Conservation (phyloP, 192 early-diverging fungal species). For the Dissophora ornata region DNA sequence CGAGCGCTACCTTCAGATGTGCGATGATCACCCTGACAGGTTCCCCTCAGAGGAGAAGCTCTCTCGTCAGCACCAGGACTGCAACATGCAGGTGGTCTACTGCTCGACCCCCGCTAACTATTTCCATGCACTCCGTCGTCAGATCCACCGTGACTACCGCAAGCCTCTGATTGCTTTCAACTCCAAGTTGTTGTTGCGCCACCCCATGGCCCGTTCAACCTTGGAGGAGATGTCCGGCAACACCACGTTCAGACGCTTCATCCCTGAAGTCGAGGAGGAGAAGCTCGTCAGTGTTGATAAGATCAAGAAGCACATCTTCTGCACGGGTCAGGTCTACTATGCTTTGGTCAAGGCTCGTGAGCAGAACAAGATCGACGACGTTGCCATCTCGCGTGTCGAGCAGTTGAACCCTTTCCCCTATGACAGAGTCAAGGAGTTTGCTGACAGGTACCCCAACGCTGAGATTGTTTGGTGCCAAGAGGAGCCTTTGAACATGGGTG, state of each 20-base stretch:
- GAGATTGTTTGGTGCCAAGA: conserved; percentile 96
- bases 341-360: conserved; percentile 87
- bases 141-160: conserved; percentile 97
- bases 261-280: conserved; percentile 91
- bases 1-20: conserved; percentile 96
- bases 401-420: conserved; percentile 97
- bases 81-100: conserved; percentile 98
- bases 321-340: conserved; percentile 98
- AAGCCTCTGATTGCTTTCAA: conserved; percentile 86
- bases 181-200: conserved; percentile 93
- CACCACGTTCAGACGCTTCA: conserved; percentile 89
- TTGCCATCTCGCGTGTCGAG: conserved; percentile 94
- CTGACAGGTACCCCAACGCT: conserved; percentile 92
- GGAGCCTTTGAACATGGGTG: conserved; percentile 94
- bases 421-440: conserved; percentile 84
- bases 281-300: conserved; percentile 82
- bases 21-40: conserved; percentile 92
- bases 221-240: conserved; percentile 83
- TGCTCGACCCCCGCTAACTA: conserved; percentile 98
- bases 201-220: conserved; percentile 90
- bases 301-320: conserved; percentile 94
- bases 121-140: conserved; percentile 95
- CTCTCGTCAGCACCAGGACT: conserved; percentile 95
- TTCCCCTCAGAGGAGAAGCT: conserved; percentile 83
- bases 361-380: conserved; percentile 88